Base-by-base conservation (phyloP, 148 eudicot genomes). In the Rhododendron williamsianum region DNA sequence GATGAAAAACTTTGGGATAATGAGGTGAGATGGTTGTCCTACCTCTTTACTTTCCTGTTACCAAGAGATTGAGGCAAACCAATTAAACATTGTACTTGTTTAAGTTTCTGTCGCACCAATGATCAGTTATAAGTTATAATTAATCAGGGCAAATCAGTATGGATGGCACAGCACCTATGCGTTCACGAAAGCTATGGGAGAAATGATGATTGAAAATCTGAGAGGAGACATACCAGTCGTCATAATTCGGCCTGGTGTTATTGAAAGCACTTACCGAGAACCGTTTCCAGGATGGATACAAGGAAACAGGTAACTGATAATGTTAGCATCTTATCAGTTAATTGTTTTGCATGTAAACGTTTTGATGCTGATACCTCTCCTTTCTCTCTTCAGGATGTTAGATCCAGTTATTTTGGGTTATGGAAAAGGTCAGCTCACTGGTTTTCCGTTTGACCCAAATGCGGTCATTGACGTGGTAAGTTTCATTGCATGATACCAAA, bases 161-260 rank as follows among this genome's bases (percentile, higher is more conserved):
- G 99, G 99, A n/a, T 96, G 99, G 99, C 99, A 96, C 91, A 98
- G 94, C 85, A 96, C 99, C 0, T 96, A 96, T 63, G 98, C 92
- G 45, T 96, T 96, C 87, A 96, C 99, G 25, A 96, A 96, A 87
- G 99, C 99, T 36, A 96, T 96, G 98, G 98, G 99, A 72, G 99
- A 96, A 87, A 96, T 96, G 98, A 67, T 95, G 90, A 92, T 93
- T 16, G 93, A 92, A 84, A 91, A 87, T 52, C 85, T 91, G 90
- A 91, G 95, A 89, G 97, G 95, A 65, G 95, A 96, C 65, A 91
- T 95, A 46, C 98, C 99, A 0, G 92, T 95, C 15, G 98, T 96
- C 86, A 90, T 96, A 78, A 94, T 96, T 74, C 92, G 98, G 35
- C 99, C 99, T 10, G 93, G 99, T 88, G 93, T 95, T 65, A 93